Base-by-base conservation (phyloP, 306 rosid species). In the Vachellia collinsii region DNA sequence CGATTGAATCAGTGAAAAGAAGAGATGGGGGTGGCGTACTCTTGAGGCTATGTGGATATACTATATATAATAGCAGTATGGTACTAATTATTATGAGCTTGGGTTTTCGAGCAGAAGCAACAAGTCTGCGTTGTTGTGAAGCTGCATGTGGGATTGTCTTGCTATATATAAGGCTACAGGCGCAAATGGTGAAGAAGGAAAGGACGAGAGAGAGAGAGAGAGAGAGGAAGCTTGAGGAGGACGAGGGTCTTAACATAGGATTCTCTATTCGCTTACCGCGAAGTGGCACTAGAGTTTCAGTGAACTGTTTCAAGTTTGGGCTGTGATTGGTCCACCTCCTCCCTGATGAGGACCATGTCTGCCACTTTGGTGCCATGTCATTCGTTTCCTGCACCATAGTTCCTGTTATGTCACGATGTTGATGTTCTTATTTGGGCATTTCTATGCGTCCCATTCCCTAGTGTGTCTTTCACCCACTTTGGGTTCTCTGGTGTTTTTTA, bases 271-370 rank as follows among this genome's bases (percentile, higher is more conserved):
- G 3, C 34, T 17, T 38, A 19, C 11, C 11, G 62, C 62, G 7
- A 54, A 20, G 11, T 56, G 22, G 34, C 22, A 13, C 12, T 3
- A 4, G 36, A 25, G 16, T 69, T 76, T 79, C 76, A 82, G 69
- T 76, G 56, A 67, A 58, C 36, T 10, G 29, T 85, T 16, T 13
- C 8, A 77, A 19, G 62, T 54, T 43, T 53, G 79, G 50, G 36
- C 22, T 62, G 59, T 65, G 56, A 59, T 79, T 85, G 84, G 88
- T 74, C 76, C 76, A 75, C 20, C 37, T 85, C 12, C 25, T 74
- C 72, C 79, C 25, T 75, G 46, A 64, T 36, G 10, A 44, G 36
- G 64, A 78, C 53, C 36, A 1, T 41, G 74, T 70, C n/a, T 63
- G 22, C 67, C 56, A 39, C n/a, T n/a, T n/a, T n/a, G n/a, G n/a